These are phyloP conservation scores for Paecilomyces formosus DNA, from an alignment of 2,329 filamentous ascomycete species.

Conservation along the genomic window DNA sequence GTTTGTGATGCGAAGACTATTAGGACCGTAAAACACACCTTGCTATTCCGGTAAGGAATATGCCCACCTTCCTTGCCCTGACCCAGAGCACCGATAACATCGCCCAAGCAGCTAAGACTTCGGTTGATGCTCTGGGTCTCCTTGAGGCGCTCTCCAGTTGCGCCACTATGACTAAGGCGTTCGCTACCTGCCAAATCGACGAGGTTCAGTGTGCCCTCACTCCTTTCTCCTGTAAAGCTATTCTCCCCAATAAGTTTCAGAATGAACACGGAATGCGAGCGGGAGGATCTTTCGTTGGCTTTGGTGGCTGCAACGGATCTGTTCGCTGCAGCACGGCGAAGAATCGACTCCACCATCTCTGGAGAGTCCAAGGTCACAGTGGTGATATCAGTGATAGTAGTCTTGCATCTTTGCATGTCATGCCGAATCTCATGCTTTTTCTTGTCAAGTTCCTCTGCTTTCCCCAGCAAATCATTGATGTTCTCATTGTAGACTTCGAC, in stretches of 20 bases:
- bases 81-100: slow-evolving; percentile 91
- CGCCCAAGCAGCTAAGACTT: slow-evolving; percentile 81
- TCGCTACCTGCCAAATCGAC: slow-evolving; percentile 95
- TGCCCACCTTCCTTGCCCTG: slow-evolving; percentile 69
- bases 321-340: slow-evolving; percentile 74
- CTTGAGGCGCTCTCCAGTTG: slow-evolving; percentile 76
- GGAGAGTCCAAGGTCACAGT: slow-evolving; percentile 71
- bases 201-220: slow-evolving; percentile 88
- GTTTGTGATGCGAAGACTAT: not conserved
- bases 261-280: slow-evolving; percentile 94
- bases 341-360: slow-evolving; percentile 68
- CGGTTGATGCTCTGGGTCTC: slow-evolving; percentile 98
- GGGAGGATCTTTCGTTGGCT: slow-evolving; percentile 87
- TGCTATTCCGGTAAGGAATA: slow-evolving; percentile 92
- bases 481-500: slow-evolving; percentile 99
- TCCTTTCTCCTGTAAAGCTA: slow-evolving; percentile 68
- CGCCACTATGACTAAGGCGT: slow-evolving; percentile 76
- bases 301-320: slow-evolving; percentile 94
- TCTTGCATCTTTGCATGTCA: slow-evolving; percentile 73
- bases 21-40: slow-evolving; percentile 44
- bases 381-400: slow-evolving; percentile 71
- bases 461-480: slow-evolving; percentile 78
- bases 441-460: slow-evolving; percentile 63
- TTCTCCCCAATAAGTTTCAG: slow-evolving; percentile 63
- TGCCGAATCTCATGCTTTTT: slow-evolving; percentile 87